Evolutionary conservation across 306 rosid genomes (phyloP).

Genomic region (Inga laurina): DNA sequence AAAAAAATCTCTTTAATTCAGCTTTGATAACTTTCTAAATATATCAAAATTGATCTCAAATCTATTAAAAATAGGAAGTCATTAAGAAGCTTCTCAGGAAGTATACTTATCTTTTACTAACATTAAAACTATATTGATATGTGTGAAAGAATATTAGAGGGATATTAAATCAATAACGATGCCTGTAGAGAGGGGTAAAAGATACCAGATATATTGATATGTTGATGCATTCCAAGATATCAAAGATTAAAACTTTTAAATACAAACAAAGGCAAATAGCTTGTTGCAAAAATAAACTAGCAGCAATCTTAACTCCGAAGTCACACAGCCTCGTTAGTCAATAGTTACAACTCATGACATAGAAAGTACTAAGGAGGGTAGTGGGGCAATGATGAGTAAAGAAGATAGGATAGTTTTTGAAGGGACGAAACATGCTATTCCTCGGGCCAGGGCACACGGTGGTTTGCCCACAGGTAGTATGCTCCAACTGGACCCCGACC

Average conservation of each 20-base stretch:
- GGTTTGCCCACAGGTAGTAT: constrained; percentile 90
- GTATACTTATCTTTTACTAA: background rate
- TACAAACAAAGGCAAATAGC: background rate
- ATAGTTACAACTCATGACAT: background rate
- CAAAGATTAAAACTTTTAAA: background rate
- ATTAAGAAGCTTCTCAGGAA: background rate
- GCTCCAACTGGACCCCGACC: constrained; percentile 92
- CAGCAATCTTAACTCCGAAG: background rate
- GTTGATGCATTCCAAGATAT: background rate
- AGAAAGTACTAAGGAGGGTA: background rate
- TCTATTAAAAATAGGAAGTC: too few species aligned
- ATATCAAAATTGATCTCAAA: too few species aligned
- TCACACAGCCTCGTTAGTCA: background rate
- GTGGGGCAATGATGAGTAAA: background rate
- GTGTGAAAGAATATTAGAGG: background rate
- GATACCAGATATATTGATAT: too few species aligned
- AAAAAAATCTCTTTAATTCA: too few species aligned
- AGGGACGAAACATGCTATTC: constrained; percentile 43
- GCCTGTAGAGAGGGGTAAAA: too few species aligned
- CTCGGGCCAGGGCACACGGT: constrained; percentile 74
- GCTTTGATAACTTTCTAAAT: rapidly evolving
- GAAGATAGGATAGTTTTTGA: background rate
- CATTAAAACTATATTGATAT: too few species aligned
- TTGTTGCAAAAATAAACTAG: background rate
- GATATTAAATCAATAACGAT: too few species aligned